Conservation (phyloP, 257 asterid genomes). For the Nicotiana attenuata region DNA sequence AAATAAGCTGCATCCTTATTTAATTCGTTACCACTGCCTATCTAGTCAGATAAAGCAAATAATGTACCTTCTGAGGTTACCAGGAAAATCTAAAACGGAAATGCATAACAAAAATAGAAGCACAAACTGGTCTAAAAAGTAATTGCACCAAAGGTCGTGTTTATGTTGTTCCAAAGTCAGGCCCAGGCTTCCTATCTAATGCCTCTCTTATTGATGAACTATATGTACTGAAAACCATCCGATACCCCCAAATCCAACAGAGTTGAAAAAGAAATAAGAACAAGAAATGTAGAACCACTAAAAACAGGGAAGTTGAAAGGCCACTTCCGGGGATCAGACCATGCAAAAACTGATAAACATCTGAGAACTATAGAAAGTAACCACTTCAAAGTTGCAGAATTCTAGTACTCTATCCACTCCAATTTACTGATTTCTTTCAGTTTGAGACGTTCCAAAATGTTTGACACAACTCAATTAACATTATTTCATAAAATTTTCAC, state of each 20-base stretch:
- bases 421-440: background rate
- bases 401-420: background rate
- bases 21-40: background rate
- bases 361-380: background rate
- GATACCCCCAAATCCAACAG: background rate
- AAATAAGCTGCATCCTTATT: background rate
- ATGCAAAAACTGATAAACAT: background rate
- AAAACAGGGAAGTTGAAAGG: background rate
- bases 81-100: background rate
- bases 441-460: background rate
- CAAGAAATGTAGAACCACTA: background rate
- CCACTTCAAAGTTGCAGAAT: background rate
- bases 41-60: background rate
- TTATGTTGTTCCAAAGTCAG: background rate
- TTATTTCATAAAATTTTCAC: background rate
- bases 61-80: background rate
- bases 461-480: background rate
- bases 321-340: background rate
- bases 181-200: background rate
- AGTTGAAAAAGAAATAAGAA: background rate
- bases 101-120: background rate
- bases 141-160: background rate
- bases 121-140: background rate
- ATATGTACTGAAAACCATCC: background rate
- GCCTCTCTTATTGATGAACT: background rate